Conservation (phyloP, 1,139 yeast species). For the Geotrichum cucujoidarum region DNA sequence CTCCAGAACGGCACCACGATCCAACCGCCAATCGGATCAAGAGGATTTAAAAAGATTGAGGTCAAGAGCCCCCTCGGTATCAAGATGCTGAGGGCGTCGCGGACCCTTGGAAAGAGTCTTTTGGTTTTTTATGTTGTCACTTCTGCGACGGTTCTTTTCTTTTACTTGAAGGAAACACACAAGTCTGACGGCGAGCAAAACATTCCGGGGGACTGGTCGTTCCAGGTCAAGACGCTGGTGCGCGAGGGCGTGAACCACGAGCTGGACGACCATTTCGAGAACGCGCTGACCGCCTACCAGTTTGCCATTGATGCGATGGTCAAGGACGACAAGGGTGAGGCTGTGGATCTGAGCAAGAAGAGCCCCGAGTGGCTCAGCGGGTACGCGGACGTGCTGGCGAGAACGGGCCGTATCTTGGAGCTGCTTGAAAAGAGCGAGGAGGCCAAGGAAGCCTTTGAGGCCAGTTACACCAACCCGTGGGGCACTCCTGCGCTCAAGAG, state of each 20-base stretch:
- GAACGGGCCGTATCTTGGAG: slow-evolving; percentile 36
- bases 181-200: slow-evolving; percentile 30
- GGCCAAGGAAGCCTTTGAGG: slow-evolving; percentile 33
- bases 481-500: slow-evolving; percentile 31
- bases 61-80: slow-evolving; percentile 21
- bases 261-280: slow-evolving; percentile 24
- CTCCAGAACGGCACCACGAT: background rate
- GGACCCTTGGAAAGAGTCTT: slow-evolving; percentile 18
- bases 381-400: slow-evolving; percentile 38
- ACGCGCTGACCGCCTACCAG: slow-evolving; percentile 26
- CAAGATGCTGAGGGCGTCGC: slow-evolving; percentile 19
- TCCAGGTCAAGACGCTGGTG: slow-evolving; percentile 28
- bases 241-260: slow-evolving; percentile 34
- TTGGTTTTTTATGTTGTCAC: slow-evolving; percentile 27
- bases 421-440: slow-evolving; percentile 29
- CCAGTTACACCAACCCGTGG: slow-evolving; percentile 33
- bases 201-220: slow-evolving; percentile 34
- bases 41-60: slow-evolving; percentile 14
- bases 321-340: slow-evolving; percentile 21
- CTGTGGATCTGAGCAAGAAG: slow-evolving; percentile 25
- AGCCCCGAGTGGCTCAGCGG: slow-evolving; percentile 38
- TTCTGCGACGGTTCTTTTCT: slow-evolving; percentile 23
- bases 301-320: slow-evolving; percentile 29
- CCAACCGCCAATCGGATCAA: background rate
- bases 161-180: slow-evolving; percentile 25